These are phyloP conservation scores for Fistulifera pelliculosa DNA, from an alignment of 108 stramenopile genomes.

Conservation along the genomic window DNA sequence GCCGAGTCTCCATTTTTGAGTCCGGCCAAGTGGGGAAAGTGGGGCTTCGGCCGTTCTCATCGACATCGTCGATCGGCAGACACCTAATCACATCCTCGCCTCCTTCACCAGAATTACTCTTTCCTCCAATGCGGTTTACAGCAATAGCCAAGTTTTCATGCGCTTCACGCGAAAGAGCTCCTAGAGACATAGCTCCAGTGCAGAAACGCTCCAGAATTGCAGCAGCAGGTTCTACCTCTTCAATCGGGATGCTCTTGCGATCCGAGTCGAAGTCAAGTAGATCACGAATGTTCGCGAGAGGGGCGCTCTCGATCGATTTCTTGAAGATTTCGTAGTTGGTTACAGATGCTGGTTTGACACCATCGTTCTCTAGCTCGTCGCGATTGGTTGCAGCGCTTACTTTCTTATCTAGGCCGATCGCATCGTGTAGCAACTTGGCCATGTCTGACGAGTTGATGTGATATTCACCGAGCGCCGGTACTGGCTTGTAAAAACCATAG, in stretches of 20 bases:
- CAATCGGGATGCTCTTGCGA: slow-evolving; percentile 68
- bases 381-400: slow-evolving; percentile 76
- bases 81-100: slow-evolving; percentile 82
- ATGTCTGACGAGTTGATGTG: slow-evolving; percentile 91
- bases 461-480: slow-evolving; percentile 86
- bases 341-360: slow-evolving; percentile 60
- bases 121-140: slow-evolving; percentile 88
- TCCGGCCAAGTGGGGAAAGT: slow-evolving; percentile 83
- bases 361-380: slow-evolving; percentile 68
- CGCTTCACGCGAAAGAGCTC: slow-evolving; percentile 86
- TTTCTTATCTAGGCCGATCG: slow-evolving; percentile 79
- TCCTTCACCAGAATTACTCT: slow-evolving; percentile 93
- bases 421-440: slow-evolving; percentile 85
- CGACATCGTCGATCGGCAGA: slow-evolving; percentile 59
- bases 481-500: slow-evolving; percentile 88
- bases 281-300: slow-evolving; percentile 87
- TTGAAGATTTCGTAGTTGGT: slow-evolving; percentile 87
- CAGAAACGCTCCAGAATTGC: slow-evolving; percentile 89
- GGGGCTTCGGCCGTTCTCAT: slow-evolving; percentile 66
- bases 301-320: slow-evolving; percentile 66
- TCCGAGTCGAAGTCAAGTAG: slow-evolving; percentile 86
- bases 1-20: slow-evolving; percentile 86
- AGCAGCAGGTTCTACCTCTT: slow-evolving; percentile 75
- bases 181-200: slow-evolving; percentile 93
- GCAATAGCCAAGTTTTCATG: slow-evolving; percentile 94